Percentiles rank a stretch among this genome's conserved stretches.
Evolutionary conservation across 139 green algal species (phyloP).

Genomic region (Trebouxia sp.): DNA sequence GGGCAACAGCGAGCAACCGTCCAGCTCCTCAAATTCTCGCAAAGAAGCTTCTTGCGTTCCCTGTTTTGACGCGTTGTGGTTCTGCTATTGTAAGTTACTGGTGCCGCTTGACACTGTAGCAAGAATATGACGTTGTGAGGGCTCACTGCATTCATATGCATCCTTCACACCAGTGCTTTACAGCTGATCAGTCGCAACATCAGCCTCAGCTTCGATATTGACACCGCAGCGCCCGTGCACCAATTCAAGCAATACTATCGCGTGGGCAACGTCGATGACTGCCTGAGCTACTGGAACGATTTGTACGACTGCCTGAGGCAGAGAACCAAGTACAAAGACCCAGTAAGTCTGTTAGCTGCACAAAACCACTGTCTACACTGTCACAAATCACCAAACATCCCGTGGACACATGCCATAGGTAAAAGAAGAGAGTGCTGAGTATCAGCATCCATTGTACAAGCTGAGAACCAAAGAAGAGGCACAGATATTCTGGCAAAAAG

Average conservation of each 20-base stretch:
- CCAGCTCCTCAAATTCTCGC: neutral
- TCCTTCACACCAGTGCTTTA: no score
- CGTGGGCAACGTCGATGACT: conserved; percentile 55
- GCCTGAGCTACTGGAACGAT: conserved; percentile 46
- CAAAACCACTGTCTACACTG: neutral
- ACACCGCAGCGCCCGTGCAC: conserved; percentile 51
- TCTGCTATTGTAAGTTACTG: conserved; percentile 62
- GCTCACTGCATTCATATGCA: no score
- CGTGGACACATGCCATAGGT: neutral
- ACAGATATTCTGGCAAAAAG: conserved; percentile 22
- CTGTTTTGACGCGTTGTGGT: conserved; percentile 60
- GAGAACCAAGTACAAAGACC: conserved; percentile 37
- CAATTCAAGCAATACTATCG: conserved; percentile 61
- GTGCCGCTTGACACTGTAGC: no score
- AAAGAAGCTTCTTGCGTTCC: conserved; percentile 29
- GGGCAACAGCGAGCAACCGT: neutral
- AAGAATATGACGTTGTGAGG: no score
- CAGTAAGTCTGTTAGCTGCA: neutral
- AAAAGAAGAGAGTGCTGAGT: neutral
- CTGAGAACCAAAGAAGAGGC: conserved; percentile 23
- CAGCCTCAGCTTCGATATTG: no score
- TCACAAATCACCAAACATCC: neutral
- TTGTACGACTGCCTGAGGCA: conserved; percentile 57
- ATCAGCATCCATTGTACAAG: conserved; percentile 18
- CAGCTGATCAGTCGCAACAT: no score